Conservation (phyloP, 2,329 filamentous ascomycete species). For the Juglanconis oblonga region DNA sequence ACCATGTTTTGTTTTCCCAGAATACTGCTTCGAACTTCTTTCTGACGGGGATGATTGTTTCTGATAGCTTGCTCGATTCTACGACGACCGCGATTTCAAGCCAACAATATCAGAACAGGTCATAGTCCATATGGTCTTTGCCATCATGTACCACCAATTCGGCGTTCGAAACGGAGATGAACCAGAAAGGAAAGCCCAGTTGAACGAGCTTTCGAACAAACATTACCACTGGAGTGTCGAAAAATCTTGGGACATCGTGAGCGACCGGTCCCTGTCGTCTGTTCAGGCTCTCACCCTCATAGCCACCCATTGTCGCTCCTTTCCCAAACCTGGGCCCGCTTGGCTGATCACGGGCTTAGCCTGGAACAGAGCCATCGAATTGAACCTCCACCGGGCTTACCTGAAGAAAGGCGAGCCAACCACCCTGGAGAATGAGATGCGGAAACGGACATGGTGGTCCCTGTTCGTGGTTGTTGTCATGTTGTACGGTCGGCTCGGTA, state of each 20-base stretch:
- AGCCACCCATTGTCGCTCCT: slow-evolving; percentile 68
- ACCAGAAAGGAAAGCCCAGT: slow-evolving; percentile 47
- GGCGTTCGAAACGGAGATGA: slow-evolving; percentile 65
- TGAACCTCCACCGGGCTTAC: slow-evolving; percentile 71
- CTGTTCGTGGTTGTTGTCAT: slow-evolving; percentile 64
- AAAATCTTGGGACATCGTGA: slow-evolving; percentile 63
- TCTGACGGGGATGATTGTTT: slow-evolving; percentile 19
- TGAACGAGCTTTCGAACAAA: slow-evolving; percentile 66
- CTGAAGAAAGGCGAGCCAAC: slow-evolving; percentile 46
- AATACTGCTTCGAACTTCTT: too few relatives aligned
- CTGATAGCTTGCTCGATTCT: slow-evolving; percentile 58
- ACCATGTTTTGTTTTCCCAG: slow-evolving; percentile 9
- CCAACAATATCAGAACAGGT: slow-evolving; percentile 64
- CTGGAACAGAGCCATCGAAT: slow-evolving; percentile 67
- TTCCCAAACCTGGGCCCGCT: slow-evolving; percentile 75
- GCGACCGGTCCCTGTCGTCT: slow-evolving; percentile 60
- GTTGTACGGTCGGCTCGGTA: slow-evolving; percentile 72
- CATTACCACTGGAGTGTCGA: slow-evolving; percentile 76
- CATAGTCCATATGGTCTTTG: slow-evolving; percentile 75
- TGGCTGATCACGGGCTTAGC: slow-evolving; percentile 65
- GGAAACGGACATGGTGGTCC: slow-evolving; percentile 76
- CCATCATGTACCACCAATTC: slow-evolving; percentile 74
- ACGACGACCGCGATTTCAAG: slow-evolving; percentile 64
- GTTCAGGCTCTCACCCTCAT: slow-evolving; percentile 74
- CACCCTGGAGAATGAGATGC: slow-evolving; percentile 68